Conservation (phyloP, 2,329 filamentous ascomycete species). For the Pseudopithomyces chartarum region DNA sequence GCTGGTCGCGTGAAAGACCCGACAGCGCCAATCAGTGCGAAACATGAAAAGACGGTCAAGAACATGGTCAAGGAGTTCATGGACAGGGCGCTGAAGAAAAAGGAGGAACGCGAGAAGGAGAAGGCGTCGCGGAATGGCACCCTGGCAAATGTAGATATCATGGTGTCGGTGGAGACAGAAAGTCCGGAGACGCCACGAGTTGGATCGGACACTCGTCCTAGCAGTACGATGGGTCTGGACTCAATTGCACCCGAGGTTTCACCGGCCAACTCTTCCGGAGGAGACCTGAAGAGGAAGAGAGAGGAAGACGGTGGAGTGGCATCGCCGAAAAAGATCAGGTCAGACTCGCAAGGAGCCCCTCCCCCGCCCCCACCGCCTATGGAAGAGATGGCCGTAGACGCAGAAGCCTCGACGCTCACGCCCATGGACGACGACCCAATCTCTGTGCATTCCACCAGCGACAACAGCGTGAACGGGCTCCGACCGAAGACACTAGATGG, state of each 20-base stretch:
- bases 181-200: constrained; percentile 26
- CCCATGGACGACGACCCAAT: constrained; percentile 30
- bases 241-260: constrained; percentile 22
- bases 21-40: constrained; percentile 70
- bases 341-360: constrained; percentile 41
- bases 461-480: constrained; percentile 2
- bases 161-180: constrained; percentile 14
- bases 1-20: constrained; percentile 85
- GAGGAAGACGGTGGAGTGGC: constrained; percentile 34
- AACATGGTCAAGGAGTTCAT: constrained; percentile 84
- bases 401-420: constrained; percentile 28
- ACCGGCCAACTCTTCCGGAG: constrained; percentile 27
- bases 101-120: constrained; percentile 66
- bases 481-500: constrained; percentile 24
- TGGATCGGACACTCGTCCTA: constrained; percentile 16
- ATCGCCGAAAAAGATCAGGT: constrained; percentile 41
- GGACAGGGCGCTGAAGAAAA: constrained; percentile 78
- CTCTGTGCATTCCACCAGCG: constrained; percentile 6
- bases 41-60: constrained; percentile 82
- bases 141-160: constrained; percentile 20
- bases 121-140: constrained; percentile 50
- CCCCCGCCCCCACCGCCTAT: constrained; percentile 48
- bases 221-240: constrained; percentile 24
- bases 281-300: constrained; percentile 45
- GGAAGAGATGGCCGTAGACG: constrained; percentile 33